Conservation (phyloP, 495 filamentous ascomycete species). For the Hypoxylon fragiforme region DNA sequence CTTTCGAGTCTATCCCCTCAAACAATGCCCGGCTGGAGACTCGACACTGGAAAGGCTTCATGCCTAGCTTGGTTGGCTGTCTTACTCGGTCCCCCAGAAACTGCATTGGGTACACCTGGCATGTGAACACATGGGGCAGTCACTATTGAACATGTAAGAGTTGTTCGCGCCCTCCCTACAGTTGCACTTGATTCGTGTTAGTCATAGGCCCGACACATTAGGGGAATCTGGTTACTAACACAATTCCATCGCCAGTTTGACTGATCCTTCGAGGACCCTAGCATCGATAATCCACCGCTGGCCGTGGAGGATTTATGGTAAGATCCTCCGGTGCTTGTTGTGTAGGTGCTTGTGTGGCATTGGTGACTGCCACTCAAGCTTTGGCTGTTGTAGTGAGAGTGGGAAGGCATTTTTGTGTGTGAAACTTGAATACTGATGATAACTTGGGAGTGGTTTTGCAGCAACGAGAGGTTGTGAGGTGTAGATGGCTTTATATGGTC, state of each 20-base stretch:
- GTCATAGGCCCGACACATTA: background rate
- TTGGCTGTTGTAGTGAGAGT: background rate
- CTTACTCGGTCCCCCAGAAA: conserved; percentile 1
- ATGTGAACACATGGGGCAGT: conserved; percentile 2
- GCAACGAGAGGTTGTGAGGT: background rate
- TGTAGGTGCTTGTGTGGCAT: background rate
- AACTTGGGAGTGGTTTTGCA: background rate
- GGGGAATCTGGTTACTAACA: conserved; percentile 3
- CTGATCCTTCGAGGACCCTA: background rate
- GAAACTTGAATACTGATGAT: too few species aligned
- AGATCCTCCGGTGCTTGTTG: background rate
- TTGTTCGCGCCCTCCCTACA: conserved; percentile 2
- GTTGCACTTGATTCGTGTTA: conserved; percentile 18
- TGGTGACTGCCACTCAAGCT: background rate
- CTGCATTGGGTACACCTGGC: background rate
- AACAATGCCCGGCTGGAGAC: background rate
- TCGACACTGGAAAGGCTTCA: background rate
- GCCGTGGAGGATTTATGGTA: background rate
- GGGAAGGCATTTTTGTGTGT: background rate
- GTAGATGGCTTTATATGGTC: too few species aligned
- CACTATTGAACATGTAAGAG: background rate
- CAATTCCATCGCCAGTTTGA: conserved; percentile 18
- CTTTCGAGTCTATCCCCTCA: background rate
- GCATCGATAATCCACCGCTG: background rate
- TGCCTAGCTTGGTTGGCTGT: background rate